Conservation (phyloP, 192 early-diverging fungal species). For the Dissophora globulifera region DNA sequence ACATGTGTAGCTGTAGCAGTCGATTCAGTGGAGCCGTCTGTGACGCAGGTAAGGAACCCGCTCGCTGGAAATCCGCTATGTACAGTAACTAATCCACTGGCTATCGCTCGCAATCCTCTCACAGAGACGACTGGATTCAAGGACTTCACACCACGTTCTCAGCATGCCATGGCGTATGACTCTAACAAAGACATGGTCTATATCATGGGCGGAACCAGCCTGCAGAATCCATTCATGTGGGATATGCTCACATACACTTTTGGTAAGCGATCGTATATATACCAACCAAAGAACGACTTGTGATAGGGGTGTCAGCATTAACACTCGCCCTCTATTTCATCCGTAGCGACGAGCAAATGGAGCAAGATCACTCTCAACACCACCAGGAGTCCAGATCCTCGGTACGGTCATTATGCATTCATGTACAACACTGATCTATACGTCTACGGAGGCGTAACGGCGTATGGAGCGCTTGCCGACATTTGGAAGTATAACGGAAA, state of each 20-base stretch:
- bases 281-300: too few relatives aligned
- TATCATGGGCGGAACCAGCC: conserved; percentile 44
- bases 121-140: conserved; percentile 41
- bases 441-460: conserved; percentile 35
- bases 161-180: conserved; percentile 52
- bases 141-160: conserved; percentile 42
- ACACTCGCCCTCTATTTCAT: too few relatives aligned
- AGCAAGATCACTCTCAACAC: conserved; percentile 7
- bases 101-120: not conserved
- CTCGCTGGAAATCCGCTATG: not conserved
- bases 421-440: conserved; percentile 32
- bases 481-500: conserved; percentile 43
- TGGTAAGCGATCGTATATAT: conserved; percentile 13
- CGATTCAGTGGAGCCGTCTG: conserved; percentile 32
- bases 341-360: conserved; percentile 52
- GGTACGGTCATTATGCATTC: conserved; percentile 51
- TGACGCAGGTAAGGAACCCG: conserved; percentile 21
- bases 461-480: conserved; percentile 24
- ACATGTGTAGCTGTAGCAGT: conserved; percentile 27
- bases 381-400: conserved; percentile 16
- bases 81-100: too few relatives aligned
- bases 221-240: not conserved
- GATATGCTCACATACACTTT: conserved; percentile 39
- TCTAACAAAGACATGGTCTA: conserved; percentile 42
- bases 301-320: too few relatives aligned